These are phyloP conservation scores for Testicularia cyperi DNA, from an alignment of 1,284 basidiomycete genomes.

Conservation along the genomic window DNA sequence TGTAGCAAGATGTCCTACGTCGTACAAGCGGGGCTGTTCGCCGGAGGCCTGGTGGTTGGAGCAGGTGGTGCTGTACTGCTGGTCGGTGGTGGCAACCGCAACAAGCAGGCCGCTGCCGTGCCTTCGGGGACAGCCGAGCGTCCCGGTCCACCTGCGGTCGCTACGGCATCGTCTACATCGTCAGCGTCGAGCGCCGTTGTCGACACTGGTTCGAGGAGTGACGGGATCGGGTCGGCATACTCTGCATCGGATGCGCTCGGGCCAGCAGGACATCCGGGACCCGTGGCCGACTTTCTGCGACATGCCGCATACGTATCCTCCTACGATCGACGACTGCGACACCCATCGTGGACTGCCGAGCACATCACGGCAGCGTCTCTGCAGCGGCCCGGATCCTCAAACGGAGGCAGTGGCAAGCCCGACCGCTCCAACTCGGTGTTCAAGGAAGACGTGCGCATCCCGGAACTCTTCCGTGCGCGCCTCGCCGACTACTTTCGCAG, in stretches of 20 bases:
- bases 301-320: conserved; percentile 81
- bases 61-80: conserved; percentile 63
- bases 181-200: too few relatives aligned
- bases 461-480: conserved; percentile 77
- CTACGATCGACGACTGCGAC: conserved; percentile 85
- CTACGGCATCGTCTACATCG: background rate
- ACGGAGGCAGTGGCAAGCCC: conserved; percentile 37
- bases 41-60: conserved; percentile 71
- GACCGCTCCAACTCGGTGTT: conserved; percentile 71
- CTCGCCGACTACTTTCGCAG: conserved; percentile 78
- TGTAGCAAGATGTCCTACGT: conserved; percentile 84
- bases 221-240: conserved; percentile 8
- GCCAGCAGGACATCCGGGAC: conserved; percentile 65
- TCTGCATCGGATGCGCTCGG: conserved; percentile 16
- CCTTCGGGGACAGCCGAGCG: background rate
- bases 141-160: conserved; percentile 4
- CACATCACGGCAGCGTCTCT: conserved; percentile 75
- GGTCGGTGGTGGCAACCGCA: conserved; percentile 6
- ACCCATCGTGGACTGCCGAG: conserved; percentile 94
- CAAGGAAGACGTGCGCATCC: conserved; percentile 78
- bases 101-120: background rate
- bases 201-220: conserved; percentile 13
- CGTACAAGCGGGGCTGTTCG: conserved; percentile 82
- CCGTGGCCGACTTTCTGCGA: conserved; percentile 76
- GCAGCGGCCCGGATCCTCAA: conserved; percentile 19